phyloP scores from a whole-genome alignment of 1,139 yeast species.

The Kluyveromyces sp. region DNA sequence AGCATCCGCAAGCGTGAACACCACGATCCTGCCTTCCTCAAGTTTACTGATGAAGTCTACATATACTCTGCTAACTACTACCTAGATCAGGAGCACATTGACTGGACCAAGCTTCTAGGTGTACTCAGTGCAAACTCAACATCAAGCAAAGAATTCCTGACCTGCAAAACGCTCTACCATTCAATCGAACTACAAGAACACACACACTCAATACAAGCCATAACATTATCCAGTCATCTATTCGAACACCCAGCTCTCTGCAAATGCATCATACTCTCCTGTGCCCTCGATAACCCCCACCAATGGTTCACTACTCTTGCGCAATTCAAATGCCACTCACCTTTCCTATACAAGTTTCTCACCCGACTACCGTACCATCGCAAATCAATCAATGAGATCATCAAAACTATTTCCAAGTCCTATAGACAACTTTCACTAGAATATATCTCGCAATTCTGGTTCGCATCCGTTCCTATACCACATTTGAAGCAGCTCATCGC shows the following conservation, averaged over 20 bases:
- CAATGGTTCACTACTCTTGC: slow-evolving; percentile 12
- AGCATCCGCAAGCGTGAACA: slow-evolving; percentile 7
- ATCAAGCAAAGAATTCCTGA: no score
- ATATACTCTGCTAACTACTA: slow-evolving; percentile 10
- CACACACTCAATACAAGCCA: not conserved
- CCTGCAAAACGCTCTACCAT: not conserved
- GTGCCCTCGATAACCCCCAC: not conserved
- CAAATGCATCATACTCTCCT: not conserved
- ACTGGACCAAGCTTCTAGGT: slow-evolving; percentile 9
- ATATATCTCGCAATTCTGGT: slow-evolving; percentile 6
- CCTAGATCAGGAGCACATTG: slow-evolving; percentile 1
- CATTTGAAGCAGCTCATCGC: not conserved
- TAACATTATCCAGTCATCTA: not conserved
- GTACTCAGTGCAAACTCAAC: slow-evolving; percentile 8
- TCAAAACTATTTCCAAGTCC: slow-evolving; percentile 5
- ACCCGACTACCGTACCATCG: slow-evolving; percentile 7
- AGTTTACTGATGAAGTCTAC: slow-evolving; percentile 11
- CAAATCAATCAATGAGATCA: slow-evolving; percentile 8
- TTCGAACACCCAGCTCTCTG: not conserved
- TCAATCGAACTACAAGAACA: not conserved
- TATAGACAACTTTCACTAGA: slow-evolving; percentile 13
- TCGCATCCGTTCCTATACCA: not conserved
- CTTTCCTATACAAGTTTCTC: slow-evolving; percentile 7
- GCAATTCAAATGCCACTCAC: slow-evolving; percentile 1
- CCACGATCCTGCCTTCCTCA: slow-evolving; percentile 8